Conservation (phyloP, 2,329 filamentous ascomycete species). For the Penicillium sp. region DNA sequence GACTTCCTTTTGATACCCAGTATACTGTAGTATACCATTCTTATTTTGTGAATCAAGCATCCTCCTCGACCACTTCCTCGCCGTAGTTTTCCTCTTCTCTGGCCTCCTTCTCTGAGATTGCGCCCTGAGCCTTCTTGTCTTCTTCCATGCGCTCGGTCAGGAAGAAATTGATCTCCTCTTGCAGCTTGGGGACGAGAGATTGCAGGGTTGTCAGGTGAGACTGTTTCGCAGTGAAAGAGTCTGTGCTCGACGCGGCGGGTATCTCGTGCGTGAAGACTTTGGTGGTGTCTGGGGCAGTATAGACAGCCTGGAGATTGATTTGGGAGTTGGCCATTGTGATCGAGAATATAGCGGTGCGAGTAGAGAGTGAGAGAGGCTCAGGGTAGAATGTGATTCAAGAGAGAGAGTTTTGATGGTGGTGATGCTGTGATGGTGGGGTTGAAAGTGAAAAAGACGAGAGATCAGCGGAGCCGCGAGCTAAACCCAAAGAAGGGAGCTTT, state of each 20-base stretch:
- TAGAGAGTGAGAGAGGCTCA: background rate
- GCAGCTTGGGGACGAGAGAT: constrained; percentile 56
- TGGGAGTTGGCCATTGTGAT: constrained; percentile 15
- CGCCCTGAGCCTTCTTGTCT: constrained; percentile 56
- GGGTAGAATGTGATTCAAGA: background rate
- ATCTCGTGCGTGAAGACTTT: constrained; percentile 44
- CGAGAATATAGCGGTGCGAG: background rate
- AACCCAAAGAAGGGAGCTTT: constrained; percentile 22
- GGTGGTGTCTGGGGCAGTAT: constrained; percentile 38
- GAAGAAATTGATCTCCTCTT: constrained; percentile 64
- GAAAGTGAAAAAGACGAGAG: constrained; percentile 12
- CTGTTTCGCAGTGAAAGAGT: constrained; percentile 52
- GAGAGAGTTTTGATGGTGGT: constrained; percentile 3
- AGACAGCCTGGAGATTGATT: constrained; percentile 34
- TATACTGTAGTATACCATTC: constrained; percentile 39
- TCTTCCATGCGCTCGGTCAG: constrained; percentile 68
- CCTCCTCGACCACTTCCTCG: constrained; percentile 76
- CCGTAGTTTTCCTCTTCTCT: constrained; percentile 72
- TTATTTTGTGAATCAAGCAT: constrained; percentile 51
- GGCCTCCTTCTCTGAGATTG: constrained; percentile 46
- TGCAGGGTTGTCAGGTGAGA: constrained; percentile 61
- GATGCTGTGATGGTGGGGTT: constrained; percentile 8
- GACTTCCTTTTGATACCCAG: constrained; percentile 45
- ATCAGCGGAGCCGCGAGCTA: constrained; percentile 24
- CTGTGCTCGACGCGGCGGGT: constrained; percentile 25